A percentile compares a stretch with the other conserved stretches of the same genome.
Conservation (phyloP, 345 rosid genomes). For the Sisymbrium irio region DNA sequence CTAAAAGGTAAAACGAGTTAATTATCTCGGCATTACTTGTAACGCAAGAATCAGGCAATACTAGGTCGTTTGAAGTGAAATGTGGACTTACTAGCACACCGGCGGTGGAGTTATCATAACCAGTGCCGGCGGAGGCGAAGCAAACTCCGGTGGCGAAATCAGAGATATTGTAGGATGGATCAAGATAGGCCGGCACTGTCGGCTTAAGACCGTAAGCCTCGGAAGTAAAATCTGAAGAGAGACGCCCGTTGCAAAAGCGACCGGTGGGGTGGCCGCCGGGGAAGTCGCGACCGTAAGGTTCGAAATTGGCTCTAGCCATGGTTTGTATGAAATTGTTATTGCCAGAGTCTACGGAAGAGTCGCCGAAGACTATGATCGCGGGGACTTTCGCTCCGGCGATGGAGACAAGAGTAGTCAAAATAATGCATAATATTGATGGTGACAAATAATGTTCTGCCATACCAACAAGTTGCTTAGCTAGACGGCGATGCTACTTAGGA, state of each 20-base stretch:
- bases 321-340: slow-evolving; percentile 60
- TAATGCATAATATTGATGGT: slow-evolving; percentile 12
- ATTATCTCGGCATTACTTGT: slow-evolving; percentile 1
- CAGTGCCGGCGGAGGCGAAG: slow-evolving; percentile 63
- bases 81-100: slow-evolving; percentile 47
- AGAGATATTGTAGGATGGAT: slow-evolving; percentile 45
- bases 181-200: slow-evolving; percentile 56
- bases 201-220: slow-evolving; percentile 56
- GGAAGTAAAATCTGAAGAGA: slow-evolving; percentile 52
- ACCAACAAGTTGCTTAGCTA: slow-evolving; percentile 21
- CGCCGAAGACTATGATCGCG: slow-evolving; percentile 63
- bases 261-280: slow-evolving; percentile 51
- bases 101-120: slow-evolving; percentile 61
- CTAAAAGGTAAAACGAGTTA: slow-evolving; percentile 26
- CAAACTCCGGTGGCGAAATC: slow-evolving; percentile 64
- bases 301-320: slow-evolving; percentile 49
- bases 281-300: slow-evolving; percentile 64
- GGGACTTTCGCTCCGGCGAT: slow-evolving; percentile 41
- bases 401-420: slow-evolving; percentile 20
- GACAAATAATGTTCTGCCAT: slow-evolving; percentile 27
- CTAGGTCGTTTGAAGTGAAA: neutral
- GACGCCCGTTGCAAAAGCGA: slow-evolving; percentile 62
- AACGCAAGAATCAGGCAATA: slow-evolving; percentile 1
- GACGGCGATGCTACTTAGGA: slow-evolving; percentile 24
- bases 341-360: slow-evolving; percentile 63